Evolutionary conservation across 2,329 filamentous ascomycete species (phyloP).

Genomic region (Alternaria viburni): DNA sequence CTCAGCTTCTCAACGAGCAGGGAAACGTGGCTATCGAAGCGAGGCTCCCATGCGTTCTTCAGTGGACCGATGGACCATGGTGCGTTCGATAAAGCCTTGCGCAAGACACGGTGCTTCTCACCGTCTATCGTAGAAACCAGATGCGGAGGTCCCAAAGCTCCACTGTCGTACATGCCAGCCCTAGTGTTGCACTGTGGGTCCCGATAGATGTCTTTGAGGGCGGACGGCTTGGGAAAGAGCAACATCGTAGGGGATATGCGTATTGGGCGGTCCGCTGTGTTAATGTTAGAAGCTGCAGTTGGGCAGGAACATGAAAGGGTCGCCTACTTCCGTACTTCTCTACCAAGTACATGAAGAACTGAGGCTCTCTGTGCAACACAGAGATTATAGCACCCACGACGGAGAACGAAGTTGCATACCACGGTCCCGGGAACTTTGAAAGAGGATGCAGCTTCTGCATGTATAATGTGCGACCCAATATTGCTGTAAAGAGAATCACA

Average conservation of each 20-base stretch:
- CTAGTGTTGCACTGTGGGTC: constrained; percentile 48
- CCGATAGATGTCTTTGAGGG: constrained; percentile 52
- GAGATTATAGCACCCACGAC: constrained; percentile 37
- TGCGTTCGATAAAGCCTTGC: constrained; percentile 47
- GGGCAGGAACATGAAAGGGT: neutral
- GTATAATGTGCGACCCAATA: constrained; percentile 39
- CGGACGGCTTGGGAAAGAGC: constrained; percentile 44
- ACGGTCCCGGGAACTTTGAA: constrained; percentile 53
- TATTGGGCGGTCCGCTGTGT: constrained; percentile 41
- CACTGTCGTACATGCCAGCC: constrained; percentile 43
- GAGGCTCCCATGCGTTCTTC: constrained; percentile 49
- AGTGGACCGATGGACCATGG: constrained; percentile 49
- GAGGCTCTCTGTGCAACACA: constrained; percentile 32
- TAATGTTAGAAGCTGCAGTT: neutral
- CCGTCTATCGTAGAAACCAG: constrained; percentile 45
- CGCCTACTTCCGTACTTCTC: constrained; percentile 38
- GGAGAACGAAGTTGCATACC: constrained; percentile 45
- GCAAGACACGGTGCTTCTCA: constrained; percentile 42
- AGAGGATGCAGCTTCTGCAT: constrained; percentile 52
- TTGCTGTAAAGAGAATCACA: constrained; percentile 5
- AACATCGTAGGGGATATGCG: constrained; percentile 49
- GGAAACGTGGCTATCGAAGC: constrained; percentile 46
- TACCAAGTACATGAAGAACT: constrained; percentile 38
- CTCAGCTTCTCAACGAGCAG: constrained; percentile 45
- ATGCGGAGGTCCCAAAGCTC: constrained; percentile 45